phyloP scores from a whole-genome alignment of 176 grass and related monocot genomes.

The Oryza rufipogon region DNA sequence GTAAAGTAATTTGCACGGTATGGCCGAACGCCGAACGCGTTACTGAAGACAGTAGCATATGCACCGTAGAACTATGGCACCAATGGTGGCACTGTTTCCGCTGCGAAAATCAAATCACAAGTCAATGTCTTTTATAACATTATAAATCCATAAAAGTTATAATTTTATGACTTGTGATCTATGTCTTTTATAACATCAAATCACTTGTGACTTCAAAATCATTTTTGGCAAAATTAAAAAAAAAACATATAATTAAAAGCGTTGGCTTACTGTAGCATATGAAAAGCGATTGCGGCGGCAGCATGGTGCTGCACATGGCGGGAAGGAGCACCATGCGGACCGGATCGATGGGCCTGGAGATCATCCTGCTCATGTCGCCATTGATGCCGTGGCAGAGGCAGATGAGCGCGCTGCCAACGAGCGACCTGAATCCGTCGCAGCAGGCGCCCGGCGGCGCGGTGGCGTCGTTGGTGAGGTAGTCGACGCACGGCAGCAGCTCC shows the following conservation, averaged over 20 bases:
- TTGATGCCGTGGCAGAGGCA: slow-evolving; percentile 49
- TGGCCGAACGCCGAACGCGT: not conserved
- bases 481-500: slow-evolving; percentile 1
- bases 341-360: slow-evolving; percentile 4
- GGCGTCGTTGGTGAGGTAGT: slow-evolving; percentile 43
- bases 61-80: not conserved
- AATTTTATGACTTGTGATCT: no score
- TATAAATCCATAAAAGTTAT: no score
- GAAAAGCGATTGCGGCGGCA: not conserved
- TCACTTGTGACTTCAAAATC: not conserved
- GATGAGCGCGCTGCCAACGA: slow-evolving; percentile 20
- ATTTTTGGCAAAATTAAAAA: not conserved
- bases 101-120: not conserved
- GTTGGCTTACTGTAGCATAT: not conserved
- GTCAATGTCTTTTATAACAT: no score
- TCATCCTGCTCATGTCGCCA: slow-evolving; percentile 26
- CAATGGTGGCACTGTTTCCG: slow-evolving; percentile 4
- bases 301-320: not conserved
- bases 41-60: not conserved
- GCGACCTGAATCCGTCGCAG: slow-evolving; percentile 35
- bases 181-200: no score
- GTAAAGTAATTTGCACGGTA: not conserved
- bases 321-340: slow-evolving; percentile 23
- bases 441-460: slow-evolving; percentile 19
- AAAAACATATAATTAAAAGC: no score